Conservation (phyloP, 352 stramenopile species). For the Pseudoperonospora humuli region DNA sequence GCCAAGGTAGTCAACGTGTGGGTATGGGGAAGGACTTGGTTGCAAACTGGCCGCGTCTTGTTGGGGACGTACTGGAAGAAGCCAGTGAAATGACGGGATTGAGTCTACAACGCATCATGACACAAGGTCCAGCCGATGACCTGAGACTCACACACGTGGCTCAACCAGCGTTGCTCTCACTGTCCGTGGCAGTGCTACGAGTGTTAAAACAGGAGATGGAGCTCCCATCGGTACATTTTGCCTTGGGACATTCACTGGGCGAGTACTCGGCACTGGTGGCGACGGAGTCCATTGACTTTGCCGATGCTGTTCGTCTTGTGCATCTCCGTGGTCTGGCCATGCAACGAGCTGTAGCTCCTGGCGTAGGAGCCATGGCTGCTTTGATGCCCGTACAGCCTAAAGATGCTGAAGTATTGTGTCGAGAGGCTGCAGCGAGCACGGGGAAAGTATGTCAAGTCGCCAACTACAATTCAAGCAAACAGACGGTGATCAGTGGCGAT, state of each 20-base stretch:
- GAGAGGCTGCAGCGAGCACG: conserved; percentile 24
- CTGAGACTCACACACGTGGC: conserved; percentile 69
- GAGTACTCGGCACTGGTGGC: conserved; percentile 84
- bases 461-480: conserved; percentile 87
- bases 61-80: conserved; percentile 59
- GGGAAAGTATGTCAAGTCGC: conserved; percentile 61
- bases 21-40: conserved; percentile 75
- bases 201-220: conserved; percentile 58
- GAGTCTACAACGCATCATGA: conserved; percentile 50
- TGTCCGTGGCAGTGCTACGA: conserved; percentile 68
- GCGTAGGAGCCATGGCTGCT: conserved; percentile 65
- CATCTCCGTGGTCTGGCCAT: conserved; percentile 64
- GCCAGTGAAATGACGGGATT: conserved; percentile 62
- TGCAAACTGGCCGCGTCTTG: conserved; percentile 50
- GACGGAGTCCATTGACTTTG: conserved; percentile 50
- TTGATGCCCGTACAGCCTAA: conserved; percentile 52
- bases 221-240: conserved; percentile 34
- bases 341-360: conserved; percentile 46
- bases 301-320: conserved; percentile 58
- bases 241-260: conserved; percentile 76
- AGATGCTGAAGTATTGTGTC: conserved; percentile 52
- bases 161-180: conserved; percentile 73
- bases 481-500: conserved; percentile 79
- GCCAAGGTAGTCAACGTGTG: conserved; percentile 75
- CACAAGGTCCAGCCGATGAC: conserved; percentile 42